phyloP scores from a whole-genome alignment of 106 monocot genomes.

The Platanthera zijinensis region DNA sequence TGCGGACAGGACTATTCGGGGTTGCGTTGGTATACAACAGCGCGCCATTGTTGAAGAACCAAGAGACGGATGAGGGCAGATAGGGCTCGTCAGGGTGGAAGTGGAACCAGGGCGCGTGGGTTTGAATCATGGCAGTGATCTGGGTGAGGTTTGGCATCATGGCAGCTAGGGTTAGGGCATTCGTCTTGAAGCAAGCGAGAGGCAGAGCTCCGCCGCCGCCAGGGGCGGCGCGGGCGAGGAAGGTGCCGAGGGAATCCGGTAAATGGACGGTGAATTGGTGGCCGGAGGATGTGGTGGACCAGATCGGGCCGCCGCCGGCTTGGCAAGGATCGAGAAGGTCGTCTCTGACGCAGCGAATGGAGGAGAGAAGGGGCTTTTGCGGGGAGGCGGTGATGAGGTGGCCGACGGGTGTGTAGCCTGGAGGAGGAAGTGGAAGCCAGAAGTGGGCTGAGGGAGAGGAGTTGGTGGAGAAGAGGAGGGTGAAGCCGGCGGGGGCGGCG shows the following conservation, averaged over 20 bases:
- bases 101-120: slow-evolving; percentile 51
- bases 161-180: background rate
- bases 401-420: slow-evolving; percentile 60
- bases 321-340: slow-evolving; percentile 55
- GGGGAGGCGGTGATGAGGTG: slow-evolving; percentile 49
- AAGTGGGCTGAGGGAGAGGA: slow-evolving; percentile 38
- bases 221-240: slow-evolving; percentile 13
- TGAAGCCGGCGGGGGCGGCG: slow-evolving; percentile 46
- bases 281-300: slow-evolving; percentile 16
- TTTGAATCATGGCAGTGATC: slow-evolving; percentile 29
- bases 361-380: slow-evolving; percentile 45
- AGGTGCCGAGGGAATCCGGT: slow-evolving; percentile 57
- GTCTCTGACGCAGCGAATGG: slow-evolving; percentile 40
- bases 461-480: slow-evolving; percentile 24
- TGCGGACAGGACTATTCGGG: slow-evolving; percentile 6
- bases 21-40: slow-evolving; percentile 46
- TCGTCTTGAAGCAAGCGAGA: background rate
- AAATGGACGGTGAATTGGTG: slow-evolving; percentile 19
- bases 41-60: slow-evolving; percentile 78
- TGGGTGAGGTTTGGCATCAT: slow-evolving; percentile 80
- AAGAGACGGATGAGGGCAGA: slow-evolving; percentile 61
- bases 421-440: slow-evolving; percentile 68
- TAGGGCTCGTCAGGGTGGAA: slow-evolving; percentile 60
- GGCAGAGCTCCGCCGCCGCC: background rate
- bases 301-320: slow-evolving; percentile 20